Evolutionary conservation across 2,329 filamentous ascomycete species (phyloP).

Genomic region (Cytospora mali): DNA sequence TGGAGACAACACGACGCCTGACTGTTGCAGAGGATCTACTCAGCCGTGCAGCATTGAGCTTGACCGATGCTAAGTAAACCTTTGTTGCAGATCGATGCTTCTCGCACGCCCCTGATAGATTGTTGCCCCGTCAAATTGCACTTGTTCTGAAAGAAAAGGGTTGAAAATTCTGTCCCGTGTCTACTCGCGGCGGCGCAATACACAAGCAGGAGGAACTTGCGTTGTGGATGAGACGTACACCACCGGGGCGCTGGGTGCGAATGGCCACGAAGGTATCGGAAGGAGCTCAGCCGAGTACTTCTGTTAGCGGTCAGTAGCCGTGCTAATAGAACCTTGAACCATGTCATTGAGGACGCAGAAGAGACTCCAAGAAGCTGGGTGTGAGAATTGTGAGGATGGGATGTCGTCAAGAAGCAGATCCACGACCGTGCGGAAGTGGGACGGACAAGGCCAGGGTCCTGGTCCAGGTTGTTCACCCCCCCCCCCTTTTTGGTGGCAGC

Average conservation of each 20-base stretch:
- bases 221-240: conserved; percentile 13
- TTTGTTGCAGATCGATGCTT: conserved; percentile 15
- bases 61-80: conserved; percentile 11
- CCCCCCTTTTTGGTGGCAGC: conserved; percentile 18
- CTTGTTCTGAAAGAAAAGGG: conserved; percentile 23
- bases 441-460: conserved; percentile 23
- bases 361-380: conserved; percentile 28
- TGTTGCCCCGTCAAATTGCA: conserved; percentile 32
- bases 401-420: conserved; percentile 40
- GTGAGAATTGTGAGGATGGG: conserved; percentile 32
- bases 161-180: conserved; percentile 29
- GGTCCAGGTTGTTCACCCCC: conserved; percentile 3
- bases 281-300: conserved; percentile 28
- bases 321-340: conserved; percentile 44
- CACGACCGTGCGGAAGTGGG: conserved; percentile 25
- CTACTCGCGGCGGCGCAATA: not conserved
- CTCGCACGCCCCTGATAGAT: conserved; percentile 13
- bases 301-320: conserved; percentile 33
- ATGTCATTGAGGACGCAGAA: conserved; percentile 38
- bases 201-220: conserved; percentile 21
- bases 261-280: conserved; percentile 16
- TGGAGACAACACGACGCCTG: not conserved
- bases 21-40: conserved; percentile 12
- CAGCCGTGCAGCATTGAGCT: not conserved
- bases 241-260: conserved; percentile 28